Base-by-base conservation (phyloP, 129 eudicot species). In the Chrysanthemum makinoi region DNA sequence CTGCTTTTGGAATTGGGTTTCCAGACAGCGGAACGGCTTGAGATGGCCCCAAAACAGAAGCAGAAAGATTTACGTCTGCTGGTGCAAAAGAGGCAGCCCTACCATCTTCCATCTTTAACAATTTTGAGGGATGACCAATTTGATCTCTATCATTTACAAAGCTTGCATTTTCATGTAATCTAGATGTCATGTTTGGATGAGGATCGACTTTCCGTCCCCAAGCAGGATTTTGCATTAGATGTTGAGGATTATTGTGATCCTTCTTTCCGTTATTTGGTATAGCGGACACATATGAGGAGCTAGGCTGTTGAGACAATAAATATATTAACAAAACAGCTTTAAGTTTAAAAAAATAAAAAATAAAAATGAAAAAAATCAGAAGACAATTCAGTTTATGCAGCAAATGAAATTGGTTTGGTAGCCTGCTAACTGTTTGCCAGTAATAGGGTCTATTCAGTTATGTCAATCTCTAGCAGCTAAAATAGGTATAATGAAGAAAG, bases 101-200 rank as follows among this genome's bases (percentile, higher is more conserved):
- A 43, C 89, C 95, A 73, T 75, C 91, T 50, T 88, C 85, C 83
- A 88, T 35, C 72, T 85, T 86, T 73, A 80, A 44, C 39, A 92
- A 59, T 79, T 92, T 92, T 63, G 96, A 55, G 63, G 96, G 86
- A 59, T 63, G 96, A 57, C 14, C 43, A 51, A 65, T 39, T 16
- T 66, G 83, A 75, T 88, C 89, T 55, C 70, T 70, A n/a, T 82
- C 84, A 39, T 24, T 63, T 62, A 68, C 48, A 60, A 72, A 57
- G 66, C 54, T 74, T 30, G 78, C 62, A 68, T 74, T 77, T 50
- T 80, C 80, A 19, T 80, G 66, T 70, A 73, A 74, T 26, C 80
- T 72, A 61, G 64, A 67, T 79, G 66, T 54, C 48, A 73, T 55
- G 69, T 66, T 76, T 53, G 80, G 72, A 68, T 44, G 58, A 60